A percentile compares a stretch with the other conserved stretches of the same genome.
phyloP scores from a whole-genome alignment of 2,329 filamentous ascomycete genomes.

The Aspergillus sp. region DNA sequence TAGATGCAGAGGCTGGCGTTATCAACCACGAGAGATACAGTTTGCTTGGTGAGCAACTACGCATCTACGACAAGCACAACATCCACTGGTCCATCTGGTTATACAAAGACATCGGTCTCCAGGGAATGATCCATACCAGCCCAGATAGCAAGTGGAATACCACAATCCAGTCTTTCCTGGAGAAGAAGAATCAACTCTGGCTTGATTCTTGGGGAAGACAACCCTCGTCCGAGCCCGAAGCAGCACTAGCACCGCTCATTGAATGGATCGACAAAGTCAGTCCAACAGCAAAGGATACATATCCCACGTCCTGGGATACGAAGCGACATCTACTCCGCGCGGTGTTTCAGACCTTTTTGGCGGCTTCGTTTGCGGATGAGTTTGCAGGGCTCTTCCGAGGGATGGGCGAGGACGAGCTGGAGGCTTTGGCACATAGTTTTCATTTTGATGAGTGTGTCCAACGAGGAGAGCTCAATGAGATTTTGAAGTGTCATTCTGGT shows the following conservation, averaged over 20 bases:
- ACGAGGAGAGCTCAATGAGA: slow-evolving; percentile 49
- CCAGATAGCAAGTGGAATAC: slow-evolving; percentile 47
- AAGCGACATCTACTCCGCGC: slow-evolving; percentile 45
- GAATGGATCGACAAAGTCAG: slow-evolving; percentile 41
- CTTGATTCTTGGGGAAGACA: slow-evolving; percentile 53
- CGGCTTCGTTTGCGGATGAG: slow-evolving; percentile 50
- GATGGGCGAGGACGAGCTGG: slow-evolving; percentile 49
- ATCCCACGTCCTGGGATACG: slow-evolving; percentile 49
- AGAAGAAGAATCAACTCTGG: slow-evolving; percentile 51
- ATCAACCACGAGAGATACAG: slow-evolving; percentile 44
- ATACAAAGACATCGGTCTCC: slow-evolving; percentile 55
- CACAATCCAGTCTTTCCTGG: slow-evolving; percentile 48
- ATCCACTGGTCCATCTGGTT: slow-evolving; percentile 59
- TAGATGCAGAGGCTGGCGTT: slow-evolving; percentile 27
- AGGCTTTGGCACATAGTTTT: slow-evolving; percentile 52
- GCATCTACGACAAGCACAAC: slow-evolving; percentile 48
- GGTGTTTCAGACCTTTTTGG: slow-evolving; percentile 47
- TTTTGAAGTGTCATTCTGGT: slow-evolving; percentile 42
- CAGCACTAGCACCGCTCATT: slow-evolving; percentile 40
- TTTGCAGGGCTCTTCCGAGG: slow-evolving; percentile 52
- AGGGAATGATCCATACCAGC: slow-evolving; percentile 51
- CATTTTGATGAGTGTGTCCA: slow-evolving; percentile 51
- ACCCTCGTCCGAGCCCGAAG: slow-evolving; percentile 39
- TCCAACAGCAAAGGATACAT: slow-evolving; percentile 37
- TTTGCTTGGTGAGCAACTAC: slow-evolving; percentile 45